Conservation (phyloP, 169 alveolate species). For the Amoebophrya sp. region DNA sequence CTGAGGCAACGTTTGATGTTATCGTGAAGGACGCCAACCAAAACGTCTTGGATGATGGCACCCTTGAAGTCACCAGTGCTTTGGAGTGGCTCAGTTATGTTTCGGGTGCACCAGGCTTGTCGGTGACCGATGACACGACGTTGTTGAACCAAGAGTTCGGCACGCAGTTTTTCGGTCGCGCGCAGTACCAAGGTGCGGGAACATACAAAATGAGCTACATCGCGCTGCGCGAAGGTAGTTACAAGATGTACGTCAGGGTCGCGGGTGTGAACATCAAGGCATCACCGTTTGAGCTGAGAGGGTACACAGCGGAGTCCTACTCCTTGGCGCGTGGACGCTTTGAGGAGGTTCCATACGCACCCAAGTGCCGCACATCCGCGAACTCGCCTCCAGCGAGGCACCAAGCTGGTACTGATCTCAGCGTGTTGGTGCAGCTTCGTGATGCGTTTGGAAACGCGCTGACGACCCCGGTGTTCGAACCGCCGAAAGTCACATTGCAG, state of each 20-base stretch:
- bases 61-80: conserved; percentile 4
- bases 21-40: conserved; percentile 36
- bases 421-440: conserved; percentile 33
- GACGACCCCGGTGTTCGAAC: background rate
- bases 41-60: conserved; percentile 13
- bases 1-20: background rate
- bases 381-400: conserved; percentile 32
- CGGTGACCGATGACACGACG: conserved; percentile 22
- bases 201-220: background rate
- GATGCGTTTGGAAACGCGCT: conserved; percentile 36
- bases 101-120: background rate
- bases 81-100: conserved; percentile 27
- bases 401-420: conserved; percentile 26
- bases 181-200: background rate
- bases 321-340: background rate
- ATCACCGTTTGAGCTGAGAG: conserved; percentile 18
- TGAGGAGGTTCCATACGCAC: conserved; percentile 14
- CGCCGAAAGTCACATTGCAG: background rate
- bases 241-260: conserved; percentile 24
- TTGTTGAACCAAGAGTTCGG: conserved; percentile 33
- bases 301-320: conserved; percentile 4
- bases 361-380: conserved; percentile 8
- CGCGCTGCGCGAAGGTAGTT: conserved; percentile 26
- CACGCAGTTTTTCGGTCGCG: conserved; percentile 10
- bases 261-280: conserved; percentile 31